Percentiles rank a stretch among this genome's conserved stretches.
Conservation (phyloP, 164 flowering plant species). For the Magnolia sinica region DNA sequence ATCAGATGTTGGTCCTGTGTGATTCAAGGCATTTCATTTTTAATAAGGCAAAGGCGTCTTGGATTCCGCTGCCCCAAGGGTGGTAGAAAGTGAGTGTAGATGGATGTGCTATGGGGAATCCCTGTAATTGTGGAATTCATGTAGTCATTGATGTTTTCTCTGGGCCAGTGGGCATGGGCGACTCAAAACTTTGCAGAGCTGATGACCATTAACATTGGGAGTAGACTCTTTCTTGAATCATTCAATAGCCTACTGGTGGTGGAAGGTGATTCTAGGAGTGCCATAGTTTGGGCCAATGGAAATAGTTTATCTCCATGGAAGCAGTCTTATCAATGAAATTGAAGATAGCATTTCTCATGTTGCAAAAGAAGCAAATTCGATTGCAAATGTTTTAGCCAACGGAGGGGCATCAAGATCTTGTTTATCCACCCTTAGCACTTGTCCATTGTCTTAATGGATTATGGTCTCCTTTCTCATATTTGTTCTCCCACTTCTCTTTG, state of each 20-base stretch:
- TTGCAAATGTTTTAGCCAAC: no score
- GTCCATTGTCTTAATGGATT: no score
- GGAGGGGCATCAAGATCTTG: no score
- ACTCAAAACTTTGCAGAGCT: background rate
- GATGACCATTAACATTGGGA: background rate
- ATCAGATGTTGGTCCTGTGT: background rate
- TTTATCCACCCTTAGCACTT: no score
- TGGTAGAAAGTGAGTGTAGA: background rate
- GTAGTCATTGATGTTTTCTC: background rate
- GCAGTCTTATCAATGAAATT: background rate
- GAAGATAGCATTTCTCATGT: background rate
- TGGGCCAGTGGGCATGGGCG: background rate
- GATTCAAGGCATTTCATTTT: background rate
- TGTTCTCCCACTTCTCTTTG: no score
- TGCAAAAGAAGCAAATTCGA: background rate
- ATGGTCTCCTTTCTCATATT: no score
- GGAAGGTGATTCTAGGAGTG: background rate
- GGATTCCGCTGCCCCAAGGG: background rate
- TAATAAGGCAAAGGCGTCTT: background rate
- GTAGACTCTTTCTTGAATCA: background rate
- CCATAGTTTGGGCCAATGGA: no score
- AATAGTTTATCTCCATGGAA: background rate
- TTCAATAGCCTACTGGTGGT: background rate
- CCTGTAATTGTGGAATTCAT: no score
- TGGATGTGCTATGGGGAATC: background rate